Conservation (phyloP, 2,329 filamentous ascomycete species). For the Aphanocladium album region DNA sequence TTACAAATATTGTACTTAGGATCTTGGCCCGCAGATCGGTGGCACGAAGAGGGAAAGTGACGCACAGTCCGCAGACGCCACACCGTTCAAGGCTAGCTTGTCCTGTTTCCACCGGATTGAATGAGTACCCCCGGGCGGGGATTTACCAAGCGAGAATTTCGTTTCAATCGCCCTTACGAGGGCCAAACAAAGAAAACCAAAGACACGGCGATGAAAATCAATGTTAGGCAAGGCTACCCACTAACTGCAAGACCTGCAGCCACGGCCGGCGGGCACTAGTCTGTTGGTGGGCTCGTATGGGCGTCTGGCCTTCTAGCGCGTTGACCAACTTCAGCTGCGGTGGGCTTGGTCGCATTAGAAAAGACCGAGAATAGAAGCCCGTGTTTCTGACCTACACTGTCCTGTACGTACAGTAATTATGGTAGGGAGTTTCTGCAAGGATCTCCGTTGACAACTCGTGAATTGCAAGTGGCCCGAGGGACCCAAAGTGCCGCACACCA, state of each 20-base stretch:
- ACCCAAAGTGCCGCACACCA: background rate
- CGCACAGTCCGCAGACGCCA: background rate
- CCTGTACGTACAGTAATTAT: no score
- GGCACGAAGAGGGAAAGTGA: background rate
- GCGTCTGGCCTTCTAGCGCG: background rate
- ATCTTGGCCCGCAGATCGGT: slow-evolving; percentile 1
- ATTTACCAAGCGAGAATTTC: background rate
- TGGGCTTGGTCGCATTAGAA: background rate
- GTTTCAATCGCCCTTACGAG: background rate
- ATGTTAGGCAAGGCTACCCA: background rate
- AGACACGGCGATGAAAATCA: background rate
- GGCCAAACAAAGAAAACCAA: background rate
- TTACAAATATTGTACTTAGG: background rate
- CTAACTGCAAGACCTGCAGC: background rate
- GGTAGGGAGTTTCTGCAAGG: no score
- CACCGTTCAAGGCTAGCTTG: background rate
- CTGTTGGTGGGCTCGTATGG: background rate
- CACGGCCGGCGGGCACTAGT: background rate
- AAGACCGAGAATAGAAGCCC: background rate
- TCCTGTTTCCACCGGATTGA: background rate
- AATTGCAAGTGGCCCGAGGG: background rate
- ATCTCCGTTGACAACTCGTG: background rate
- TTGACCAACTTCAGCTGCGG: background rate
- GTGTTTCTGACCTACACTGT: background rate
- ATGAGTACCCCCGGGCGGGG: background rate